Evolutionary conservation across 2,329 filamentous ascomycete genomes (phyloP).

Genomic region (Pleoardoris graminearum): DNA sequence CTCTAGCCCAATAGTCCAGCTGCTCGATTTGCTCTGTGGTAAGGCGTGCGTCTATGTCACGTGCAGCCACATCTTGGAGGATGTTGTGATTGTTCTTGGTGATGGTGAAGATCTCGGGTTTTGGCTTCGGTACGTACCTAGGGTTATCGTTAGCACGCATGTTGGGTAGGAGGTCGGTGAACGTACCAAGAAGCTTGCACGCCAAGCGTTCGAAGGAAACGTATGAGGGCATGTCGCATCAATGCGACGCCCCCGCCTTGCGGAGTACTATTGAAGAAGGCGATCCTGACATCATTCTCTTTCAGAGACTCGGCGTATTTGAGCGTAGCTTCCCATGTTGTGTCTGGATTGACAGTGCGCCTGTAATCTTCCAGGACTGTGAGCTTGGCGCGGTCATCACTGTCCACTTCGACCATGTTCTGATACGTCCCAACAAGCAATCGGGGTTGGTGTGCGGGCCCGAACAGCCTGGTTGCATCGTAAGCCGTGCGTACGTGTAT

Average conservation of each 20-base stretch:
- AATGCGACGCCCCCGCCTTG: conserved; percentile 82
- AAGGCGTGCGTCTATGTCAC: conserved; percentile 62
- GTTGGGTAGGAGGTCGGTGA: neutral
- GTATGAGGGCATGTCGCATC: conserved; percentile 78
- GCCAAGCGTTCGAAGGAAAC: conserved; percentile 68
- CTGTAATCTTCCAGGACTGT: conserved; percentile 62
- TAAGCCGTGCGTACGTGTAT: neutral
- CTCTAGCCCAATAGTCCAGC: conserved; percentile 72
- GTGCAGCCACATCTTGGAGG: conserved; percentile 72
- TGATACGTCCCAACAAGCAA: conserved; percentile 64
- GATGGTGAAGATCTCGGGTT: conserved; percentile 77
- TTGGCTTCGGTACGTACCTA: conserved; percentile 75
- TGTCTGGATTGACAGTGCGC: conserved; percentile 58
- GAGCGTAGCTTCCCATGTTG: conserved; percentile 68
- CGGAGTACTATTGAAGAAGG: conserved; percentile 79
- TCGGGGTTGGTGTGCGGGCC: conserved; percentile 70
- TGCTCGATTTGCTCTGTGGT: conserved; percentile 62
- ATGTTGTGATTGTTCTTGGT: conserved; percentile 91
- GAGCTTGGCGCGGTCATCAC: conserved; percentile 65
- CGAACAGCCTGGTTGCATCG: conserved; percentile 56
- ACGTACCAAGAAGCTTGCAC: conserved; percentile 75
- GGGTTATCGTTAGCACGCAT: conserved; percentile 7
- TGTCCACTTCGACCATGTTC: conserved; percentile 72
- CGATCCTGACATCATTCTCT: conserved; percentile 66
- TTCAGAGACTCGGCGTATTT: conserved; percentile 67